Percentiles rank a stretch among this genome's conserved stretches.
Conservation (phyloP, 73 alveolate species). For the Tetrahymena malaccensis region DNA sequence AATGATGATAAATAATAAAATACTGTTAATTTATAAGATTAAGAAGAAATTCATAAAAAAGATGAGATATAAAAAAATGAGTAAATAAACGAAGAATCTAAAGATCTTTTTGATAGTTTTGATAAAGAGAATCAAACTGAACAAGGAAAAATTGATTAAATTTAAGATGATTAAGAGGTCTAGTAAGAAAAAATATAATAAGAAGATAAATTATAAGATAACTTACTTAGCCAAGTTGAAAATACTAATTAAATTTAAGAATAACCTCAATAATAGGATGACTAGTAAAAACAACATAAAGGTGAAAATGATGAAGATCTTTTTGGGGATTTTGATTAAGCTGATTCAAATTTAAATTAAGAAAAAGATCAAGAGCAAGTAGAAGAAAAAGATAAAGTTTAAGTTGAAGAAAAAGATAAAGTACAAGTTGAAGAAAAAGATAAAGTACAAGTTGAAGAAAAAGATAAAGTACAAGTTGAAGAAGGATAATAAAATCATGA, state of each 20-base stretch:
- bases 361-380: background rate
- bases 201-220: background rate
- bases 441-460: too few relatives aligned
- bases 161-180: background rate
- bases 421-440: too few relatives aligned
- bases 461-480: background rate
- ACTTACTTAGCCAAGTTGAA: background rate
- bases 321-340: background rate
- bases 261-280: background rate
- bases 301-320: background rate
- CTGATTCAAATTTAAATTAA: background rate
- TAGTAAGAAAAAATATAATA: background rate
- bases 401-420: too few relatives aligned
- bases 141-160: background rate
- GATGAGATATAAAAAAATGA: too few relatives aligned
- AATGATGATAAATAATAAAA: too few relatives aligned
- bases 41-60: too few relatives aligned
- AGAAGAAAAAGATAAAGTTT: too few relatives aligned
- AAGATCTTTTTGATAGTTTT: background rate
- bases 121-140: background rate
- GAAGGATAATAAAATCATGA: background rate
- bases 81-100: background rate
- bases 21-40: too few relatives aligned
- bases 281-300: background rate
- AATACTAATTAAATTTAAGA: background rate